Percentiles rank a stretch among this genome's conserved stretches.
phyloP scores from a whole-genome alignment of 768 basidiomycete genomes.

The Tremella yokohamensis region DNA sequence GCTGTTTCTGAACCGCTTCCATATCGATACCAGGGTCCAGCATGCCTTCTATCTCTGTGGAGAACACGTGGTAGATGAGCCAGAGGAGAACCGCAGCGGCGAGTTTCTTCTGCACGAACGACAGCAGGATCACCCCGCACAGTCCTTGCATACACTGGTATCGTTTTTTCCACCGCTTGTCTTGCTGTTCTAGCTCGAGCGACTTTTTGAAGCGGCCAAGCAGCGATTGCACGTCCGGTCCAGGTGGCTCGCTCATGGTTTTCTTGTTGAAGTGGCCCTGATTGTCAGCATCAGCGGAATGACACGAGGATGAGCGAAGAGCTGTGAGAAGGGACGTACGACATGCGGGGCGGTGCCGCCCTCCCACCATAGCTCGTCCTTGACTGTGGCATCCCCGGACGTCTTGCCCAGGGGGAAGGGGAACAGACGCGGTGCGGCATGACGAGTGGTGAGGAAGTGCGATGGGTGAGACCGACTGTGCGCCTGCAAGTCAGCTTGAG shows the following conservation, averaged over 20 bases:
- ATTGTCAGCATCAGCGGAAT: not conserved
- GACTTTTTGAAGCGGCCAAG: constrained; percentile 28
- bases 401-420: constrained; percentile 45
- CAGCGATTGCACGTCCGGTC: constrained; percentile 11
- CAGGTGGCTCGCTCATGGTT: constrained; percentile 2
- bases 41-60: constrained; percentile 29
- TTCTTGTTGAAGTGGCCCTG: constrained; percentile 44
- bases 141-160: constrained; percentile 31
- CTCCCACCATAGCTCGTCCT: constrained; percentile 43
- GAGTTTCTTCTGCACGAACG: constrained; percentile 34
- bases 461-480: constrained; percentile 44
- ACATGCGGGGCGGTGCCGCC: constrained; percentile 42
- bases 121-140: constrained; percentile 28
- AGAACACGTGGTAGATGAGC: constrained; percentile 36
- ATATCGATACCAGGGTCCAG: constrained; percentile 17
- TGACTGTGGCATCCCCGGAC: constrained; percentile 23
- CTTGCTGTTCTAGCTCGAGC: constrained; percentile 30
- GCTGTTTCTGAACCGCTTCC: constrained; percentile 12
- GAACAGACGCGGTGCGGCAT: constrained; percentile 36
- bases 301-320: no score
- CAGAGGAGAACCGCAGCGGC: constrained; percentile 31
- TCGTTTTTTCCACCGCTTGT: constrained; percentile 41
- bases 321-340: constrained; percentile 23
- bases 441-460: constrained; percentile 37
- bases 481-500: constrained; percentile 19